A percentile compares a stretch with the other conserved stretches of the same genome.
phyloP scores from a whole-genome alignment of 1,284 basidiomycete genomes.

The Cutaneotrichosporon cavernicola region DNA sequence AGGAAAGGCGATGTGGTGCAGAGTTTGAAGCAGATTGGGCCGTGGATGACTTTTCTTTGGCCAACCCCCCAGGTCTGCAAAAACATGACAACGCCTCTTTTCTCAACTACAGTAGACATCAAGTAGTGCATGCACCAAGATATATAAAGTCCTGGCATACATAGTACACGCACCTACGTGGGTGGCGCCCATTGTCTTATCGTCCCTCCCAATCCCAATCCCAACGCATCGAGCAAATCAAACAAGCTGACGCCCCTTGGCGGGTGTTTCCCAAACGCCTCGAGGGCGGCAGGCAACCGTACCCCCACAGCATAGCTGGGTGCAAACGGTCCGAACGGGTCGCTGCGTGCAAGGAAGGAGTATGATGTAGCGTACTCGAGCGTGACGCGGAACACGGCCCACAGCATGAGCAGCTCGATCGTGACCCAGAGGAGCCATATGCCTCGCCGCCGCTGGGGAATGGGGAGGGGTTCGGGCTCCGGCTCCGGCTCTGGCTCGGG shows the following conservation, averaged over 20 bases:
- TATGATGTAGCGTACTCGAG: conserved; percentile 43
- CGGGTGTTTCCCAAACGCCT: conserved; percentile 9
- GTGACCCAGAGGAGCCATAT: conserved; percentile 36
- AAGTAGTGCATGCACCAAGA: background rate
- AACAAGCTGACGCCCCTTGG: conserved; percentile 11
- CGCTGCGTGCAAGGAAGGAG: conserved; percentile 25
- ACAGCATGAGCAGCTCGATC: conserved; percentile 40
- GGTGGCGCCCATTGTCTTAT: conserved; percentile 1
- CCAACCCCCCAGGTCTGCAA: too few species aligned
- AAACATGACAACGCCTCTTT: too few species aligned
- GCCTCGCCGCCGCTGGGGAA: conserved; percentile 22
- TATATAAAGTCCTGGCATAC: background rate
- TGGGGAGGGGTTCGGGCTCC: background rate
- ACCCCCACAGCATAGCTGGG: conserved; percentile 23
- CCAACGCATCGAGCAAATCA: conserved; percentile 17
- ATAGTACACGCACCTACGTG: conserved; percentile 5
- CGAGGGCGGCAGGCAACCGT: conserved; percentile 29
- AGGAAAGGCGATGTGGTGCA: too few species aligned
- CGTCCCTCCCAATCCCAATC: conserved; percentile 3
- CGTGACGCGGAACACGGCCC: conserved; percentile 47
- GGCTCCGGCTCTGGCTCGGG: background rate
- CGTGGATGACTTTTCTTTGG: background rate
- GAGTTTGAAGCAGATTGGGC: too few species aligned
- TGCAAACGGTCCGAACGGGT: conserved; percentile 30
- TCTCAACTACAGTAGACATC: too few species aligned